phyloP scores from a whole-genome alignment of 1,284 basidiomycete genomes.

The Cryptococcus sp. region DNA sequence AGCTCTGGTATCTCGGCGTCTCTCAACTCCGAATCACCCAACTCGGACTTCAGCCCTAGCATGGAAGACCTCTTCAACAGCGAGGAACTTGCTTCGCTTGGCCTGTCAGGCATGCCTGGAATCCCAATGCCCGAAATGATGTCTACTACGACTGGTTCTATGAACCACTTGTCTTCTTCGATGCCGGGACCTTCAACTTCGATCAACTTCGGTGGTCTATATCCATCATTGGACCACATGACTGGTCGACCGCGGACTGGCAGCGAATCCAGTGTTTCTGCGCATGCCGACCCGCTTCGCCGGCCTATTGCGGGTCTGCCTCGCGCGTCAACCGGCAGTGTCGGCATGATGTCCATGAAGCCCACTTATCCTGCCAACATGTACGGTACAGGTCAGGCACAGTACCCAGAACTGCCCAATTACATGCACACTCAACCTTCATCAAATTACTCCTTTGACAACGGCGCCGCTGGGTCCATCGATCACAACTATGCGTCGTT shows the following conservation, averaged over 20 bases:
- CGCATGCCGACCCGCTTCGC: conserved; percentile 21
- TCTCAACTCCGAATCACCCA: conserved; percentile 40
- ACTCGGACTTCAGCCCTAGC: conserved; percentile 40
- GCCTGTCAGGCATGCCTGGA: conserved; percentile 54
- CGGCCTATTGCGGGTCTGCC: conserved; percentile 35
- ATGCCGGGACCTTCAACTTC: conserved; percentile 11
- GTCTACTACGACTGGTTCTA: background rate
- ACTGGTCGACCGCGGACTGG: conserved; percentile 28
- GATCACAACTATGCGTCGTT: conserved; percentile 30
- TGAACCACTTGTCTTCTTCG: conserved; percentile 5
- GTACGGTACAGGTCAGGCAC: conserved; percentile 24
- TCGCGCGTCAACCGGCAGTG: conserved; percentile 16
- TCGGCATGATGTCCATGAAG: conserved; percentile 5
- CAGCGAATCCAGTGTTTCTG: conserved; percentile 22
- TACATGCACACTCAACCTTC: background rate
- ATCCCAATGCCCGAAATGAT: conserved; percentile 31
- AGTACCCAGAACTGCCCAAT: conserved; percentile 23
- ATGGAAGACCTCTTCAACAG: conserved; percentile 53
- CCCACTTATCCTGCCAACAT: conserved; percentile 16
- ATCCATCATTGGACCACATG: conserved; percentile 41
- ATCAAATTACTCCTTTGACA: conserved; percentile 7
- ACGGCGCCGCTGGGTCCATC: background rate
- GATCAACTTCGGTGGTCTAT: conserved; percentile 44
- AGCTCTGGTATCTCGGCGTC: conserved; percentile 18
- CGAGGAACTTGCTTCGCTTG: conserved; percentile 53